phyloP scores from a whole-genome alignment of 768 basidiomycete species.

The Kwoniella bestiolae region DNA sequence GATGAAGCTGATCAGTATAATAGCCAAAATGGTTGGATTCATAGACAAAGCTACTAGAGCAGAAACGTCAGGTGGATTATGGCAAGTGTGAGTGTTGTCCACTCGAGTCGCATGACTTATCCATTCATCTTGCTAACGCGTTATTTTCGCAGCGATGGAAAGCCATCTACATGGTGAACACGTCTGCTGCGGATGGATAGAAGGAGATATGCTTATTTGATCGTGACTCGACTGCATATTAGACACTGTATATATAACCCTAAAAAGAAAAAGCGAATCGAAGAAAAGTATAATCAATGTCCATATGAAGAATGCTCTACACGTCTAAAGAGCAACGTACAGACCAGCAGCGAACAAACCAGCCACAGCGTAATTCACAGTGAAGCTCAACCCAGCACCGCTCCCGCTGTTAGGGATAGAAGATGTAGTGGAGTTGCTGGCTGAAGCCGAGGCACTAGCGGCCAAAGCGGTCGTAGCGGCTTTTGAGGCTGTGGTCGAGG shows the following conservation, averaged over 20 bases:
- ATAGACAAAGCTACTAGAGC: background rate
- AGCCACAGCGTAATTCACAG: background rate
- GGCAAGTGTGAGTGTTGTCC: constrained; percentile 2
- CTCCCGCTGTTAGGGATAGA: background rate
- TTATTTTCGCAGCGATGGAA: background rate
- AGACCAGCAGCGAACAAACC: background rate
- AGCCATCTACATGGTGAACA: background rate
- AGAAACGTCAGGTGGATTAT: background rate
- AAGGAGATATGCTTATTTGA: no score
- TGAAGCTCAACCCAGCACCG: background rate
- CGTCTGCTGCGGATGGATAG: no score
- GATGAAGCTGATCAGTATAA: background rate
- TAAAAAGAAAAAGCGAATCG: background rate
- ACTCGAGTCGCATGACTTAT: background rate
- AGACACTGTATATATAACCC: background rate
- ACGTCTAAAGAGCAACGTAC: background rate
- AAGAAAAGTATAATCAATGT: background rate
- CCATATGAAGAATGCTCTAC: no score
- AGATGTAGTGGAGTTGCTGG: background rate
- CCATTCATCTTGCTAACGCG: no score
- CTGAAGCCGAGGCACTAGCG: background rate
- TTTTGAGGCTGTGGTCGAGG: background rate
- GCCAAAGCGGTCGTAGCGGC: background rate
- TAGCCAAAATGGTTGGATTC: background rate
- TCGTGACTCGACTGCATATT: no score